A percentile compares a stretch with the other conserved stretches of the same genome.
phyloP scores from a whole-genome alignment of 2,329 filamentous ascomycete species.

The Aspergillus pseudoviridinutans region DNA sequence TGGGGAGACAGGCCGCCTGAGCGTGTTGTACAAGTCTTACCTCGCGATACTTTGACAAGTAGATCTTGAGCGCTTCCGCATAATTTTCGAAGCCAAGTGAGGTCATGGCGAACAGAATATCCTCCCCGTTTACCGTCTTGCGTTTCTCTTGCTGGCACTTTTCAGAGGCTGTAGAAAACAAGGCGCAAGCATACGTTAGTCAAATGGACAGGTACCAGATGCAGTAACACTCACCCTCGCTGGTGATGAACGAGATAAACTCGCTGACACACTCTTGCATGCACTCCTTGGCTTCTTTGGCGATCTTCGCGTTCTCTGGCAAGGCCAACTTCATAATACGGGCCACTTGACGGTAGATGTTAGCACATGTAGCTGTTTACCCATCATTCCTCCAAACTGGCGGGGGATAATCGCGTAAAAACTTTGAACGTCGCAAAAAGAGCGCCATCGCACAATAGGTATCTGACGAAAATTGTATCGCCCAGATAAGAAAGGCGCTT shows the following conservation, averaged over 20 bases:
- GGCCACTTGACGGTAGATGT: slow-evolving; percentile 79
- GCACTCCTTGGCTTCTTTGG: slow-evolving; percentile 98
- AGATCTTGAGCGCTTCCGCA: slow-evolving; percentile 95
- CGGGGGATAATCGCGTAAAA: background rate
- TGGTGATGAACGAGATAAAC: slow-evolving; percentile 99
- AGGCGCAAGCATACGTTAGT: slow-evolving; percentile 5
- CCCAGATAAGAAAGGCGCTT: background rate
- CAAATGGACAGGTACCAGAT: background rate
- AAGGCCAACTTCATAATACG: slow-evolving; percentile 98
- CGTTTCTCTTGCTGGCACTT: slow-evolving; percentile 99
- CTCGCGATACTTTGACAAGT: slow-evolving; percentile 95
- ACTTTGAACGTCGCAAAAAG: background rate
- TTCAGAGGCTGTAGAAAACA: slow-evolving; percentile 71
- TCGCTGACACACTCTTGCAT: slow-evolving; percentile 99
- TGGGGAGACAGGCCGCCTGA: background rate
- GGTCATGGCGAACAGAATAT: slow-evolving; percentile 98
- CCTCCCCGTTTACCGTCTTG: slow-evolving; percentile 98
- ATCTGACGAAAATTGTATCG: background rate
- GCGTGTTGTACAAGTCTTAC: slow-evolving; percentile 56
- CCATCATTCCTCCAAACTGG: background rate
- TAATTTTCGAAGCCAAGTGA: slow-evolving; percentile 99
- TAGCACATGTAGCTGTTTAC: slow-evolving; percentile 14
- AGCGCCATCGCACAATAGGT: background rate
- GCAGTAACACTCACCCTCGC: slow-evolving; percentile 69
- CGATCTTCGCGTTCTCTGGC: slow-evolving; percentile 97